These are phyloP conservation scores for Dendrostoma leiphaemia DNA, from an alignment of 2,329 filamentous ascomycete species.

Conservation along the genomic window DNA sequence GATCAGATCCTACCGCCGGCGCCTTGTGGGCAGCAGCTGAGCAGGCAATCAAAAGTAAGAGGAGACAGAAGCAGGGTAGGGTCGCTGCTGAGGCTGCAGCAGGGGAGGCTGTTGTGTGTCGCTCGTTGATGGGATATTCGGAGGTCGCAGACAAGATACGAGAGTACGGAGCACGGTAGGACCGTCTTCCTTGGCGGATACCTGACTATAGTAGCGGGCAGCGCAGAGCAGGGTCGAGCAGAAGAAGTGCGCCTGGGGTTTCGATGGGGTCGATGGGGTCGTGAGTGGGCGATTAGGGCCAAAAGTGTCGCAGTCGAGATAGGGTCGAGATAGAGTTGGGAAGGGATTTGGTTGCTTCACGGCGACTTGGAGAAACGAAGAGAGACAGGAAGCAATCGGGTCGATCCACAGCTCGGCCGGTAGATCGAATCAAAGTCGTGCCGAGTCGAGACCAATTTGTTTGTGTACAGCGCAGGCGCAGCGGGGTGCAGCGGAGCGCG, in stretches of 20 bases:
- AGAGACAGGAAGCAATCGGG: not conserved
- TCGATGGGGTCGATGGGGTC: not conserved
- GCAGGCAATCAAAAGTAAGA: constrained; percentile 1
- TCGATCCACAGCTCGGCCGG: not conserved
- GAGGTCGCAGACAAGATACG: no score
- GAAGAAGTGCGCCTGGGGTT: no score
- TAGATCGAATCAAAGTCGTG: not conserved
- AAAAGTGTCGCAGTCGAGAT: not conserved
- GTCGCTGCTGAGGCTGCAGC: not conserved
- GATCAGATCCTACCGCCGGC: not conserved
- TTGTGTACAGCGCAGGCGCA: no score
- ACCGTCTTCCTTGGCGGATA: not conserved
- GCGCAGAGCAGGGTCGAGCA: no score
- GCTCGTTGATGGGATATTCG: no score
- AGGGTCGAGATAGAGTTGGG: not conserved
- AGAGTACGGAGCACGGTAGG: not conserved
- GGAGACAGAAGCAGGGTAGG: not conserved
- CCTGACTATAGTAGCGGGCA: no score
- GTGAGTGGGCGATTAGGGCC: not conserved
- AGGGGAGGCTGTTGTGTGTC: no score
- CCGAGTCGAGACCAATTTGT: not conserved
- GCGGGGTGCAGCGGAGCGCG: no score
- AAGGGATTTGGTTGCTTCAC: not conserved
- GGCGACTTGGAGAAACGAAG: not conserved
- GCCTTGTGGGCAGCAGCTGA: constrained; percentile 8